phyloP scores from a whole-genome alignment of 2,329 filamentous ascomycete genomes.

The Apiospora malaysiana region DNA sequence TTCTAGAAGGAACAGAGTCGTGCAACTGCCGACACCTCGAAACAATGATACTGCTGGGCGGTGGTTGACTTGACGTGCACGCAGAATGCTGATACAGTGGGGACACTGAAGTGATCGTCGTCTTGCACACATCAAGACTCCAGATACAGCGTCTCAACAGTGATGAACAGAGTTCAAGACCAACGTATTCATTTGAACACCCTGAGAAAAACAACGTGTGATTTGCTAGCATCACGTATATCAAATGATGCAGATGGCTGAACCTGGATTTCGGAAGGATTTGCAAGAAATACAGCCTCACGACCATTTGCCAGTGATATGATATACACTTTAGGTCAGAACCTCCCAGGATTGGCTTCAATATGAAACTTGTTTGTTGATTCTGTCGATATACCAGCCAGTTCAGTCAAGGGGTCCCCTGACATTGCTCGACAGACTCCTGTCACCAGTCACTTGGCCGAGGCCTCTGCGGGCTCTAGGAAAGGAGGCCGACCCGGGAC shows the following conservation, averaged over 20 bases:
- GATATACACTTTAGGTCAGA: neutral
- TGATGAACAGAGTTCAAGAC: neutral
- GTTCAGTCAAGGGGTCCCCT: neutral
- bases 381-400: neutral
- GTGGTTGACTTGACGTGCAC: neutral
- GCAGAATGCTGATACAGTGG: neutral
- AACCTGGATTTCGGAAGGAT: no score
- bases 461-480: neutral
- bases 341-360: neutral
- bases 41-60: neutral
- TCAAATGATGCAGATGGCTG: no score
- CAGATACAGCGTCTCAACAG: neutral
- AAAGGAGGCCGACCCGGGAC: neutral
- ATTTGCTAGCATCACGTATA: neutral
- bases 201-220: neutral
- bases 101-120: neutral
- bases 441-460: slow-evolving; percentile 1
- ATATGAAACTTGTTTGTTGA: slow-evolving; percentile 2
- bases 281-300: neutral
- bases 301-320: neutral
- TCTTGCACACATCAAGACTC: neutral
- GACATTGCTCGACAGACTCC: neutral
- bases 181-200: no score
- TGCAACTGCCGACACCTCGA: neutral
- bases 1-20: neutral